phyloP scores from a whole-genome alignment of 805 yeast species.

The Hanseniaspora pseudoguilliermondii region DNA sequence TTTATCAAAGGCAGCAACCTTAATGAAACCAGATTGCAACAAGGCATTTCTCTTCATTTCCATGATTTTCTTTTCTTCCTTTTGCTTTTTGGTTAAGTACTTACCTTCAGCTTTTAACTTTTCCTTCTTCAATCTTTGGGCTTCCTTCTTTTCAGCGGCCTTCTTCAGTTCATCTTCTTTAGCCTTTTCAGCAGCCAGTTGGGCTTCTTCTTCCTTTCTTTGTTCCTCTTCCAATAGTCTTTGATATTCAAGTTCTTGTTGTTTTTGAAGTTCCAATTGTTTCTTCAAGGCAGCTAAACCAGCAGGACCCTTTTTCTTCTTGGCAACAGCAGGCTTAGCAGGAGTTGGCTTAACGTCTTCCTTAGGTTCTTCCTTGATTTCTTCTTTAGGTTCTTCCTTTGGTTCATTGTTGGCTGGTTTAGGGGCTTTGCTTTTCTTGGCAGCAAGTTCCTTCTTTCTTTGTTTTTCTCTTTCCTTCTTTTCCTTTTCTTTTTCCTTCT shows the following conservation, averaged over 20 bases:
- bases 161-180: conserved; percentile 46
- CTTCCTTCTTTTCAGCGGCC: conserved; percentile 59
- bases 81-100: conserved; percentile 83
- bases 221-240: conserved; percentile 67
- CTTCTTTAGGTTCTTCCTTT: conserved; percentile 24
- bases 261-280: conserved; percentile 79
- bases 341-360: conserved; percentile 31
- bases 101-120: conserved; percentile 95
- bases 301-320: conserved; percentile 73
- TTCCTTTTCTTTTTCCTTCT: conserved; percentile 90
- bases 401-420: conserved; percentile 17
- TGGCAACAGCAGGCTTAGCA: conserved; percentile 27
- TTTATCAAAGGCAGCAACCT: conserved; percentile 57
- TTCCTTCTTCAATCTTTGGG: conserved; percentile 74
- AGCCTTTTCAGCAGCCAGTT: conserved; percentile 31
- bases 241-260: conserved; percentile 71
- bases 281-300: conserved; percentile 83
- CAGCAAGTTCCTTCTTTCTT: conserved; percentile 44
- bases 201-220: conserved; percentile 34
- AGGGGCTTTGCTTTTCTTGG: conserved; percentile 30
- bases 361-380: conserved; percentile 22
- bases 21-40: conserved; percentile 57
- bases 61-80: conserved; percentile 72
- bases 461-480: conserved; percentile 87
- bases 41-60: conserved; percentile 85